Evolutionary conservation across 2,329 filamentous ascomycete species (phyloP), one percentile per base, ranked within the genome.

Genomic region (Calonectria henricotiae): DNA sequence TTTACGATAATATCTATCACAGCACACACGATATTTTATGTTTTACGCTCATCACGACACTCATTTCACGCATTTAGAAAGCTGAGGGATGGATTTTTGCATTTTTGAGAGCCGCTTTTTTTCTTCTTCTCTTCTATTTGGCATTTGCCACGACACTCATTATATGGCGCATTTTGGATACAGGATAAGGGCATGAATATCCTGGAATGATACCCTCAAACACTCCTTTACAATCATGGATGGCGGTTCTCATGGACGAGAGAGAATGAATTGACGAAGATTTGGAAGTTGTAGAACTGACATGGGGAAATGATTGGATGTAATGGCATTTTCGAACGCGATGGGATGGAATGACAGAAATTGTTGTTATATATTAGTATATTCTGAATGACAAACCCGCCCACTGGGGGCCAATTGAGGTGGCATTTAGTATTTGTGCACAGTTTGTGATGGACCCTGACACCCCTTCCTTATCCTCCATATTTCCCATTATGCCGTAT

Each of bases 1-100:
- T 77, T 77, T 65, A 74, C 30, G 35, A 70, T 75, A 71, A 77
- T 73, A 70, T 72, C 64, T 73, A 73, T 67, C 27, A 73, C 47
- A 68, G 71, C 60, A 15, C 60, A 15, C 47, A 74, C 67, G 71
- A 67, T 74, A 49, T 49, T 35, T 68, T 23, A 43, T 35, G 54
- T 25, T 58, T 68, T 60, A 74, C 69, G 74, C 68, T 78, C 76
- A 47, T 68, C 74, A 69, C 46, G 61, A 55, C 51, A 55, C 51
- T 55, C 51, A 55, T 55, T 55, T 23, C 20, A 55, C 32, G 61
- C 62, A 64, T 49, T 67, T 64, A 67, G n/a, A 69, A 51, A 61
- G 66, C 37, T 60, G 37, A 15, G 60, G 49, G 55, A 58, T 68
- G 39, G 32, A 37, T 63, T 64, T 49, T 62, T 58, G 67, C 61